Percentiles rank a stretch among this genome's conserved stretches.
Conservation (phyloP, 2,329 filamentous ascomycete species). For the Penicillium fuscoglaucum region DNA sequence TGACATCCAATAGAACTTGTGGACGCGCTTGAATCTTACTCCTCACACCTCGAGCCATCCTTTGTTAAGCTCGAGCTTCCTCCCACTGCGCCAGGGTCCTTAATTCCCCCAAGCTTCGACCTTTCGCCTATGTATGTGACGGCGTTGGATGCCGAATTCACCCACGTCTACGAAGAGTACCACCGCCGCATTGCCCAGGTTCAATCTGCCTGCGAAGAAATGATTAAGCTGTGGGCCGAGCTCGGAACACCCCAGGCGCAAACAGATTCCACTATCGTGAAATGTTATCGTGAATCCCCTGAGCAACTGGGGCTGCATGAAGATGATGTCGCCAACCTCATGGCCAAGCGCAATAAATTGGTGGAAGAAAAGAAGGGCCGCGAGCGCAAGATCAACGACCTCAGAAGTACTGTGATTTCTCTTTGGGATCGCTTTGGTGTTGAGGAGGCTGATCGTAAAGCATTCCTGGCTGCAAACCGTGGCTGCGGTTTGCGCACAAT, state of each 20-base stretch:
- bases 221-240: conserved; percentile 94
- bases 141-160: conserved; percentile 85
- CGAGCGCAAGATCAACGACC: conserved; percentile 73
- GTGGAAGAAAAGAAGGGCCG: conserved; percentile 83
- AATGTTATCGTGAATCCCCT: conserved; percentile 84
- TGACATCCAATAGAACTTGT: conserved; percentile 70
- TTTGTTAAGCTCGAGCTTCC: conserved; percentile 86
- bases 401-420: conserved; percentile 74
- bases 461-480: conserved; percentile 81
- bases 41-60: conserved; percentile 85
- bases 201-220: conserved; percentile 72
- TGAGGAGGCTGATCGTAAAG: conserved; percentile 77
- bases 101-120: conserved; percentile 80
- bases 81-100: conserved; percentile 73
- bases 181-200: conserved; percentile 76
- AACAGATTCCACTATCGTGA: conserved; percentile 82
- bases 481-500: conserved; percentile 89
- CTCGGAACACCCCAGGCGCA: conserved; percentile 91
- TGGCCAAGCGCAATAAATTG: conserved; percentile 75
- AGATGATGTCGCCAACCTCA: conserved; percentile 75
- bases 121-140: conserved; percentile 88
- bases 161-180: conserved; percentile 95
- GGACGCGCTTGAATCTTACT: conserved; percentile 91
- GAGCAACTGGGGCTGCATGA: conserved; percentile 92
- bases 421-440: conserved; percentile 88